Conservation (phyloP, 2,329 filamentous ascomycete species). For the Elsinoe ampelina region DNA sequence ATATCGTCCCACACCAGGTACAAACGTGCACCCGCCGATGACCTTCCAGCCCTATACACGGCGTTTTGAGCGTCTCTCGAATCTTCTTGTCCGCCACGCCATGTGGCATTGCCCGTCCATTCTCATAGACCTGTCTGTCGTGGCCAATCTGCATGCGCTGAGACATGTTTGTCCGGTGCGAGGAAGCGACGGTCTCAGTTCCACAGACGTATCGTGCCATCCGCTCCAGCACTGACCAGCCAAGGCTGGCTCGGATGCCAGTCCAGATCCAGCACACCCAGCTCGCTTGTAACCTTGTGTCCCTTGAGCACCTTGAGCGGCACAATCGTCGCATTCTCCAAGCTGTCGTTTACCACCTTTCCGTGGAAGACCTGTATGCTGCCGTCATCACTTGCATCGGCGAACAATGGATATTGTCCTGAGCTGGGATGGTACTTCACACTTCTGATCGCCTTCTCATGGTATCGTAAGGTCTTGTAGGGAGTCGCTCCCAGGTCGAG, state of each 20-base stretch:
- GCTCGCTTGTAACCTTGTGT: conserved; percentile 73
- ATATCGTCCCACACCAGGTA: neutral
- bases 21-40: neutral
- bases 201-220: conserved; percentile 89
- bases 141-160: too few relatives aligned
- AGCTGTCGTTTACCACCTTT: conserved; percentile 85
- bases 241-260: conserved; percentile 95
- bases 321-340: conserved; percentile 94
- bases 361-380: conserved; percentile 94
- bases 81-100: too few relatives aligned
- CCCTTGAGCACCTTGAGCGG: conserved; percentile 89
- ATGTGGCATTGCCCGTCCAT: too few relatives aligned
- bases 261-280: conserved; percentile 88
- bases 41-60: too few relatives aligned
- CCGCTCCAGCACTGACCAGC: conserved; percentile 88
- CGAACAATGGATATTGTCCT: conserved; percentile 71
- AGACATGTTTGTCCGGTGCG: too few relatives aligned
- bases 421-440: conserved; percentile 68
- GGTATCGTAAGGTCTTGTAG: conserved; percentile 95
- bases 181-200: conserved; percentile 28
- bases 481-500: conserved; percentile 81
- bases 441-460: conserved; percentile 79
- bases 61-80: too few relatives aligned
- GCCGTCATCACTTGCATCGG: conserved; percentile 90
- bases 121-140: too few relatives aligned